Percentiles rank a stretch among this genome's conserved stretches.
Conservation (phyloP, 805 yeast species). For the Ogataea chonburiensis region DNA sequence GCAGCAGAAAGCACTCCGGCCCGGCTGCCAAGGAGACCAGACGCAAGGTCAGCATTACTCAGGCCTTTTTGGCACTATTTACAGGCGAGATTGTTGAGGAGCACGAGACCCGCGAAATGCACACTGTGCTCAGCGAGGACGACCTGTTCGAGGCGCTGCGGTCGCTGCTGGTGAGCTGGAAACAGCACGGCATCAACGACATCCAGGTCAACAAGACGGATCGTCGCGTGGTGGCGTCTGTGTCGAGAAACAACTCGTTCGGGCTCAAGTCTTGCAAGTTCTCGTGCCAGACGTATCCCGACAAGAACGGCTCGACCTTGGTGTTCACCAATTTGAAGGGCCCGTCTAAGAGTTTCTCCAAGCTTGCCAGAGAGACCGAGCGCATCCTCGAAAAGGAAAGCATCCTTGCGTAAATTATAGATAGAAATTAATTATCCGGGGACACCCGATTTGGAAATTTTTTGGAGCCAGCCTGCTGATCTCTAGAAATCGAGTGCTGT, state of each 20-base stretch:
- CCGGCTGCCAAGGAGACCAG: slow-evolving; percentile 11
- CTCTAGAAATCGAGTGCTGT: neutral
- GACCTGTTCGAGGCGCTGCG: slow-evolving; percentile 66
- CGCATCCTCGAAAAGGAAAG: slow-evolving; percentile 65
- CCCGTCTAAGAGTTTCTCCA: slow-evolving; percentile 57
- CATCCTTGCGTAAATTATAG: slow-evolving; percentile 39
- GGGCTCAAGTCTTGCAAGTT: slow-evolving; percentile 65
- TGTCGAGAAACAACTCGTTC: slow-evolving; percentile 59
- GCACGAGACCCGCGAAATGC: slow-evolving; percentile 35
- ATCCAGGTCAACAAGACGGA: slow-evolving; percentile 45
- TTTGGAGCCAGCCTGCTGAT: slow-evolving; percentile 15
- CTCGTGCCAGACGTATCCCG: slow-evolving; percentile 48
- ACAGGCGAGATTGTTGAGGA: slow-evolving; percentile 25
- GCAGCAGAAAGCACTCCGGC: slow-evolving; percentile 35
- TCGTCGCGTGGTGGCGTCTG: slow-evolving; percentile 55
- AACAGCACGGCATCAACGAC: slow-evolving; percentile 63
- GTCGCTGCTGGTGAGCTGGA: slow-evolving; percentile 66
- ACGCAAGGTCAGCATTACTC: slow-evolving; percentile 26
- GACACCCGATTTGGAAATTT: slow-evolving; percentile 16
- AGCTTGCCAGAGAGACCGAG: slow-evolving; percentile 60
- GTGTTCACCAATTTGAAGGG: slow-evolving; percentile 65
- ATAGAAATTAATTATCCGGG: slow-evolving; percentile 1
- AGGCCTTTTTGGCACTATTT: slow-evolving; percentile 43
- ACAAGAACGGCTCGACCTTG: slow-evolving; percentile 42
- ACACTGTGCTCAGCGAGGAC: slow-evolving; percentile 38